Evolutionary conservation across 2,329 filamentous ascomycete species (phyloP), one percentile per base, ranked within the genome.

Genomic region (Pseudopithomyces maydicus): DNA sequence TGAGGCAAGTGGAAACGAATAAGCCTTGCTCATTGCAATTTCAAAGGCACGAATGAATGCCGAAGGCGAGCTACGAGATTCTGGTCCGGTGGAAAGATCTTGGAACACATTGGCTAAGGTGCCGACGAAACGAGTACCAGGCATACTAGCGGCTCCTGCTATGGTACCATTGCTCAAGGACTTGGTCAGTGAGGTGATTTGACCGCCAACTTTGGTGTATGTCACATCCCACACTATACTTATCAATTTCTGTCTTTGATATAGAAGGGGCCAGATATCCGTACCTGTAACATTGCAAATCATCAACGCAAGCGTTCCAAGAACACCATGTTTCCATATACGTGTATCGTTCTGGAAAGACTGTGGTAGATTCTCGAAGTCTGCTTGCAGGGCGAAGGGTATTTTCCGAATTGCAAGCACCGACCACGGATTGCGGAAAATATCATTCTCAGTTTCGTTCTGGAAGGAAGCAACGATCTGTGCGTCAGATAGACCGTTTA

Each of bases 351-450:
- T 54, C 1, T 33, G 32, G 20, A 61, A 61, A 2, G 55, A 47
- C 10, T 15, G 45, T 8, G 55, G 58, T 17, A 61, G 17, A 2
- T 22, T 14, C n/a, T 32, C 36, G 15, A 56, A 55, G 46, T 61
- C 58, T n/a, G 45, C 58, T 46, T 55, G 57, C 3, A 52, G 48
- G 5, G 41, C 52, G 15, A 56, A 58, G 5, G 50, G 49, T 15
- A 61, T 53, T n/a, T 54, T 55, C n/a, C 51, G 32, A 35, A 56
- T 39, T 20, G 45, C 49, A 6, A 61, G 32, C 11, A 52, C 51
- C 2, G 42, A 41, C 59, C 59, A 61, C 7, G 51, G 48, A 35
- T 61, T 61, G 23, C 36, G 48, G 38, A 63, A 63, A 1, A 63
- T 45, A 7, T 46, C 49, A 33, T 60, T 54, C 10, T 49, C 53